A percentile compares a stretch with the other conserved stretches of the same genome.
phyloP scores from a whole-genome alignment of 192 early-diverging fungal genomes.

The Jimgerdemannia lactiflua region DNA sequence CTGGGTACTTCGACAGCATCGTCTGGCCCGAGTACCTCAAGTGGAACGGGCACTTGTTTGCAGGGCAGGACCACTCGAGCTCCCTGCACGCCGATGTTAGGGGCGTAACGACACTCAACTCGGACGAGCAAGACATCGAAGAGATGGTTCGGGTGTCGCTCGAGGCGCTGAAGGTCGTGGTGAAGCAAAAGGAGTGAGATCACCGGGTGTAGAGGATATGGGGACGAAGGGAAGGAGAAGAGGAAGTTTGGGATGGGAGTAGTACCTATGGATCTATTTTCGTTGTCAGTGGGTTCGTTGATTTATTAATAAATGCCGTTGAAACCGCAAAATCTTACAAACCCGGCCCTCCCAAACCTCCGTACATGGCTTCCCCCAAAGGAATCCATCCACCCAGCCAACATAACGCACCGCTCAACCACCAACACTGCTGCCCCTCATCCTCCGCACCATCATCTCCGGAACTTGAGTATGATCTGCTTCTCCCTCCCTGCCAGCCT shows the following conservation, averaged over 20 bases:
- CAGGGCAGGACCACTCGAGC: neutral
- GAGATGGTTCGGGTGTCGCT: neutral
- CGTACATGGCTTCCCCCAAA: no score
- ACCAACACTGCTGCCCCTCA: neutral
- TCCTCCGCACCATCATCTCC: slow-evolving; percentile 9
- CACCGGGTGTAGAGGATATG: no score
- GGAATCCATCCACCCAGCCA: neutral
- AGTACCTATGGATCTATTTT: no score
- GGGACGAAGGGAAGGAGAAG: no score
- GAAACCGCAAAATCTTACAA: no score
- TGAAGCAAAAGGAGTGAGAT: neutral
- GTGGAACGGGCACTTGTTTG: slow-evolving; percentile 35
- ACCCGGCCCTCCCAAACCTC: no score
- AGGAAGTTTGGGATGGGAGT: no score
- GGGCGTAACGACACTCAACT: neutral
- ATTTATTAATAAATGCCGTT: no score
- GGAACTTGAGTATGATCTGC: slow-evolving; percentile 51
- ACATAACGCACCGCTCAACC: no score
- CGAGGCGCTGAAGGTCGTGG: neutral
- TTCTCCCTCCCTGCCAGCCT: slow-evolving; percentile 55
- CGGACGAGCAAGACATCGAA: neutral
- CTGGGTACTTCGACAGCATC: slow-evolving; percentile 70
- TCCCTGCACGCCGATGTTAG: neutral
- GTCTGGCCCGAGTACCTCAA: slow-evolving; percentile 76
- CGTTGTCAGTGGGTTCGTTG: no score